Conservation (phyloP, 805 yeast genomes). For the Yarrowia osloensis region DNA sequence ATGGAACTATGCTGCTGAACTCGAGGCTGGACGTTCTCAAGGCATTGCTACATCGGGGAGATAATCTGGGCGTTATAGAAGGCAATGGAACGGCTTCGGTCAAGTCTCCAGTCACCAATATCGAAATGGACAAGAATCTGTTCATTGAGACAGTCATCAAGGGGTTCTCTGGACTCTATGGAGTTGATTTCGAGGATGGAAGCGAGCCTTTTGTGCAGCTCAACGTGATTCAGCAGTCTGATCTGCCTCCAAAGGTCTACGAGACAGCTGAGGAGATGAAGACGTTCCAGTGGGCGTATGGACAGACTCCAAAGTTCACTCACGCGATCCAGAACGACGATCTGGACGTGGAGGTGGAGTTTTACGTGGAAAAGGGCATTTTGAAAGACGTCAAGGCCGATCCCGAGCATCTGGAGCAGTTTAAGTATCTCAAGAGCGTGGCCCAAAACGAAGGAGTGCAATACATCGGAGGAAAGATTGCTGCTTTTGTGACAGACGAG, state of each 20-base stretch:
- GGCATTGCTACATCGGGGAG: constrained; percentile 56
- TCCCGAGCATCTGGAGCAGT: not conserved
- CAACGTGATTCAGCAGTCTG: not conserved
- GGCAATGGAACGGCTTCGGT: constrained; percentile 72
- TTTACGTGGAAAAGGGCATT: constrained; percentile 56
- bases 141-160: constrained; percentile 51
- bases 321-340: constrained; percentile 49
- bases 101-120: constrained; percentile 73
- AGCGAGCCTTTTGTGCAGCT: not conserved
- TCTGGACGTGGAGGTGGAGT: constrained; percentile 43
- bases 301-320: constrained; percentile 72
- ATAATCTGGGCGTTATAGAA: constrained; percentile 47
- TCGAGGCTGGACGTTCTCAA: constrained; percentile 63
- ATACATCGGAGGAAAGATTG: constrained; percentile 14
- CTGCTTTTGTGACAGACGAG: constrained; percentile 7
- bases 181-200: constrained; percentile 29
- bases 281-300: constrained; percentile 75
- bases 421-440: constrained; percentile 6
- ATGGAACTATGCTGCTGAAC: constrained; percentile 87
- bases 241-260: constrained; percentile 32
- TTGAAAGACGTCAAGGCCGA: constrained; percentile 31
- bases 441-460: constrained; percentile 6
- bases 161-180: constrained; percentile 46
- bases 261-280: constrained; percentile 46
- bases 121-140: constrained; percentile 49